Conservation (phyloP, 495 filamentous ascomycete species). For the Daldinia loculata region DNA sequence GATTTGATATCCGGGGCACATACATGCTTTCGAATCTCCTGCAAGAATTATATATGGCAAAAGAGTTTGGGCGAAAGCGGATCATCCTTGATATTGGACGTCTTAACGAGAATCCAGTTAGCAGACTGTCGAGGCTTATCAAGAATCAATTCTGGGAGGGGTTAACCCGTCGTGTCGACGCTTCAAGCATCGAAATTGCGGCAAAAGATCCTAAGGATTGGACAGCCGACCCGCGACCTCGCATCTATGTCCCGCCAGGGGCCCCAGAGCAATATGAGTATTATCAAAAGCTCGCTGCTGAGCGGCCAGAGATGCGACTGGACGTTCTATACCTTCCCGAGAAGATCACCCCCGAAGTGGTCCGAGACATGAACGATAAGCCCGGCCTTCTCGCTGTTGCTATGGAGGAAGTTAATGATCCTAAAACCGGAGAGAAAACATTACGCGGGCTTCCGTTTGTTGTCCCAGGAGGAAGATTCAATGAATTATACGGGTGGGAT, state of each 20-base stretch:
- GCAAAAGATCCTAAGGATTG: conserved; percentile 91
- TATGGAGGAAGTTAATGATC: conserved; percentile 78
- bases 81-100: conserved; percentile 88
- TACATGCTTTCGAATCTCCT: conserved; percentile 96
- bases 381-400: conserved; percentile 89
- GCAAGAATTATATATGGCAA: conserved; percentile 90
- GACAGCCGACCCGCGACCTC: conserved; percentile 83
- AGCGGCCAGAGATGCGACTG: conserved; percentile 80
- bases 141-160: conserved; percentile 89
- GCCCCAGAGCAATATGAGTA: conserved; percentile 89
- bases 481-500: conserved; percentile 97
- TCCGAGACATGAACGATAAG: conserved; percentile 75
- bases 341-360: conserved; percentile 78
- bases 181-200: conserved; percentile 82
- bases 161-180: conserved; percentile 87
- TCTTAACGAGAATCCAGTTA: conserved; percentile 91
- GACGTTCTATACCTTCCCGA: conserved; percentile 83
- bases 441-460: conserved; percentile 89
- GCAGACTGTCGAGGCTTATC: conserved; percentile 84
- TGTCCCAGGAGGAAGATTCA: conserved; percentile 95
- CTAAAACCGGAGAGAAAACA: conserved; percentile 68
- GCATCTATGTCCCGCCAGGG: conserved; percentile 90
- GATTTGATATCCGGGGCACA: conserved; percentile 86
- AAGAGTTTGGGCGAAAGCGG: conserved; percentile 82
- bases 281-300: conserved; percentile 77